Conservation (phyloP, 192 early-diverging fungal species). For the Coemansia umbellata region DNA sequence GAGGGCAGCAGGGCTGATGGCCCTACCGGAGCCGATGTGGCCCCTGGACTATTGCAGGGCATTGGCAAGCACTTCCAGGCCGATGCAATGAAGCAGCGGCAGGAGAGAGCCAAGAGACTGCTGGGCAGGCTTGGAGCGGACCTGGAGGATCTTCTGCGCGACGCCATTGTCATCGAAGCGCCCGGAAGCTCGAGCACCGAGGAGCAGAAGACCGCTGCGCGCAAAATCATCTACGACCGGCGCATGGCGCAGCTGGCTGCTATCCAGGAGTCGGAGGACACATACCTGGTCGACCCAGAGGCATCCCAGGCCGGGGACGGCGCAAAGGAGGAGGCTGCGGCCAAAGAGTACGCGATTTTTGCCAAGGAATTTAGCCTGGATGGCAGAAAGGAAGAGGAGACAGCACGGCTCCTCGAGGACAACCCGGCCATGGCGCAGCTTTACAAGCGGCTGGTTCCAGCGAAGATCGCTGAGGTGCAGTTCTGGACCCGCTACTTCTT, state of each 20-base stretch:
- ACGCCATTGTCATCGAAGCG: slow-evolving; percentile 49
- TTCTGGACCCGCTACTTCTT: slow-evolving; percentile 50
- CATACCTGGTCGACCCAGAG: slow-evolving; percentile 28
- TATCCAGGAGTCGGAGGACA: slow-evolving; percentile 27
- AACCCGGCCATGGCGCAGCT: slow-evolving; percentile 15
- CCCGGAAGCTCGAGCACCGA: slow-evolving; percentile 29
- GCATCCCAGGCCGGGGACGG: not conserved
- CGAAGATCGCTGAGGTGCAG: slow-evolving; percentile 13
- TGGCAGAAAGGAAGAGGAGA: slow-evolving; percentile 2
- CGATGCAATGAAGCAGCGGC: slow-evolving; percentile 17
- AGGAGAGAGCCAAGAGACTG: slow-evolving; percentile 31
- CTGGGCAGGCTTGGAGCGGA: slow-evolving; percentile 29
- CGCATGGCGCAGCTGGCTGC: slow-evolving; percentile 42
- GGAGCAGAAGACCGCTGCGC: slow-evolving; percentile 31
- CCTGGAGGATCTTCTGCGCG: slow-evolving; percentile 39
- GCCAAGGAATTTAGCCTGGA: slow-evolving; percentile 3
- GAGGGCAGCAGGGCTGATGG: not conserved
- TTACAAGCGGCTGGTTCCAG: slow-evolving; percentile 16
- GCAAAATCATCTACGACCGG: slow-evolving; percentile 46
- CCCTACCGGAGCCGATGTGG: no score
- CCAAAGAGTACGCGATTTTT: slow-evolving; percentile 22
- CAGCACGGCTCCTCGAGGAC: slow-evolving; percentile 6
- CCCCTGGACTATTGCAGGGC: slow-evolving; percentile 11
- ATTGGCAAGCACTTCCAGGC: slow-evolving; percentile 24
- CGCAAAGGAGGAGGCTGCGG: not conserved